Conservation (phyloP, 2,329 filamentous ascomycete genomes). For the Stagonosporopsis cucurbitacearum region DNA sequence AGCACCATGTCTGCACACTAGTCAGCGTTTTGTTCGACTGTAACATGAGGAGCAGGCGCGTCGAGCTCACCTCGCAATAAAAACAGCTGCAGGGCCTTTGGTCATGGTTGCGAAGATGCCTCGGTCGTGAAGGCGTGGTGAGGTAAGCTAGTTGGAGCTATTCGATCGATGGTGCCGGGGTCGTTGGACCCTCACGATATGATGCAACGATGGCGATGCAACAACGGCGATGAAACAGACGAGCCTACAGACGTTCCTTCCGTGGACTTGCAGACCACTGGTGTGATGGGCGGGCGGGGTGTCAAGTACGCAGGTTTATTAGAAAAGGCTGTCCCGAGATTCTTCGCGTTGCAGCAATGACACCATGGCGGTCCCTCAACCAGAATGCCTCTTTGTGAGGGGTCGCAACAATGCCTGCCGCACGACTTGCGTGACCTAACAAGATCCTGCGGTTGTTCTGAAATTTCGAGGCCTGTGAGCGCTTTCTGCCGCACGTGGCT, state of each 20-base stretch:
- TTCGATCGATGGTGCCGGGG: slow-evolving; percentile 1
- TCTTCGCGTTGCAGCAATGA: slow-evolving; percentile 32
- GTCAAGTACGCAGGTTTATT: slow-evolving; percentile 10
- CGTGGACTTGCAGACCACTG: background rate
- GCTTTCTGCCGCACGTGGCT: slow-evolving; percentile 22
- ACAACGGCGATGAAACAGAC: slow-evolving; percentile 6
- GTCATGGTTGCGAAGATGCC: slow-evolving; percentile 44
- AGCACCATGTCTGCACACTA: slow-evolving; percentile 75
- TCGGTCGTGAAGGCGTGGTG: slow-evolving; percentile 7
- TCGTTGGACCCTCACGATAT: slow-evolving; percentile 2
- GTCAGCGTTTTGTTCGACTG: slow-evolving; percentile 23
- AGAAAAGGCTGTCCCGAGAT: slow-evolving; percentile 18
- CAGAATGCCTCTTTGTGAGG: slow-evolving; percentile 11
- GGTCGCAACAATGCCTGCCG: slow-evolving; percentile 9
- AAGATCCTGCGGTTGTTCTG: slow-evolving; percentile 1
- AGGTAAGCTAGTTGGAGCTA: slow-evolving; percentile 16
- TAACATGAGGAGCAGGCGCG: slow-evolving; percentile 5
- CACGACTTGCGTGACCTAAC: slow-evolving; percentile 16
- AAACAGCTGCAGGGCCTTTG: slow-evolving; percentile 56
- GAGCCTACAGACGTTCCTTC: slow-evolving; percentile 12
- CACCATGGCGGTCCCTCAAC: slow-evolving; percentile 23
- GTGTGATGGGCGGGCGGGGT: background rate
- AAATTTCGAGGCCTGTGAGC: slow-evolving; percentile 7
- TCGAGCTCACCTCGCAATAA: slow-evolving; percentile 55
- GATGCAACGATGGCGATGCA: background rate